Evolutionary conservation across 495 filamentous ascomycete genomes (phyloP).

Genomic region (Delitschia confertaspora): DNA sequence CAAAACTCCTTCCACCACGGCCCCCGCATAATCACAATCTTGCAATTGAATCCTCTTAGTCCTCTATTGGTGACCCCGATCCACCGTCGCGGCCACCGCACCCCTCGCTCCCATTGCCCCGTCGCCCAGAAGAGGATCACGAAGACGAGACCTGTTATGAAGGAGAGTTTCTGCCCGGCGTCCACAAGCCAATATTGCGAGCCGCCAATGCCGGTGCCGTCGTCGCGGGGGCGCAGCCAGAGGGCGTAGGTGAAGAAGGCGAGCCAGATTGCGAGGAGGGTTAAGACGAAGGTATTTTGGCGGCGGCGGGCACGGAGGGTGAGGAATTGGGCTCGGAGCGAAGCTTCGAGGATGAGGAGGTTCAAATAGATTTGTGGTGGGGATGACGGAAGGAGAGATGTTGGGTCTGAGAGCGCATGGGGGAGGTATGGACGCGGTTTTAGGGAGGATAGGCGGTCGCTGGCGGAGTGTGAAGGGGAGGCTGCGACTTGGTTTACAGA

Average conservation of each 20-base stretch:
- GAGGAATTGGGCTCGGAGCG: conserved; percentile 85
- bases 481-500: conserved; percentile 33
- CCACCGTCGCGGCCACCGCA: conserved; percentile 91
- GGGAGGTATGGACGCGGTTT: conserved; percentile 35
- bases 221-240: conserved; percentile 81
- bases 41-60: conserved; percentile 84
- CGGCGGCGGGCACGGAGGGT: conserved; percentile 77
- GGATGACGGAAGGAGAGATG: conserved; percentile 73
- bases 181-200: conserved; percentile 94
- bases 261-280: conserved; percentile 69
- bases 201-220: conserved; percentile 82
- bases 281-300: conserved; percentile 91
- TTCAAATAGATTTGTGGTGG: conserved; percentile 98
- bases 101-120: conserved; percentile 88
- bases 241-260: conserved; percentile 75
- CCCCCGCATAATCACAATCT: conserved; percentile 79
- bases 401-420: conserved; percentile 52
- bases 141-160: conserved; percentile 79
- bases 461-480: conserved; percentile 27
- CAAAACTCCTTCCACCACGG: conserved; percentile 72
- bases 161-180: conserved; percentile 73
- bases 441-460: conserved; percentile 20
- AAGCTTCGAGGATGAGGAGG: conserved; percentile 91
- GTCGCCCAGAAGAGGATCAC: conserved; percentile 81
- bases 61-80: conserved; percentile 81